Percentiles rank a stretch among this genome's conserved stretches.
Conservation (phyloP, 2,329 filamentous ascomycete genomes). For the Microsporum audouinii region DNA sequence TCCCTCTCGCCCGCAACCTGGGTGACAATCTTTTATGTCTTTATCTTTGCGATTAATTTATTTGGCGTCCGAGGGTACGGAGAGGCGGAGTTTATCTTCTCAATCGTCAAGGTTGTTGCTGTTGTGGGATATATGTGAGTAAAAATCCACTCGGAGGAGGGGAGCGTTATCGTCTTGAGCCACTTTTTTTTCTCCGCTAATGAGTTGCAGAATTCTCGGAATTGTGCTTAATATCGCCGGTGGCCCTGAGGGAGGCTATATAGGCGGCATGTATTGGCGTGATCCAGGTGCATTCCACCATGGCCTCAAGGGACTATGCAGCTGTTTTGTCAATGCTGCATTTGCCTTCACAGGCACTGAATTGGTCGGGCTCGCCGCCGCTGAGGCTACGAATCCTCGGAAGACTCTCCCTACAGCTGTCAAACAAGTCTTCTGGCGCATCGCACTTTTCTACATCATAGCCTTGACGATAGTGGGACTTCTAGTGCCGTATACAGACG, state of each 20-base stretch:
- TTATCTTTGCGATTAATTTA: slow-evolving; percentile 51
- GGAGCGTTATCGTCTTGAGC: too few species aligned
- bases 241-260: slow-evolving; percentile 50
- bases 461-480: slow-evolving; percentile 49
- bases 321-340: slow-evolving; percentile 33
- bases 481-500: slow-evolving; percentile 52
- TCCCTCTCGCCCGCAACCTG: slow-evolving; percentile 28
- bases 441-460: slow-evolving; percentile 47
- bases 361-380: slow-evolving; percentile 44
- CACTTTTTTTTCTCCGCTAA: slow-evolving; percentile 22
- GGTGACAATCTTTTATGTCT: slow-evolving; percentile 44
- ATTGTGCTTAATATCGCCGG: slow-evolving; percentile 55
- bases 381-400: slow-evolving; percentile 44
- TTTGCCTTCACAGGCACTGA: slow-evolving; percentile 35
- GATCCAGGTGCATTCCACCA: slow-evolving; percentile 48
- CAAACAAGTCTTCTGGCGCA: slow-evolving; percentile 43
- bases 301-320: slow-evolving; percentile 54
- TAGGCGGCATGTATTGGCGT: slow-evolving; percentile 56
- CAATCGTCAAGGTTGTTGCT: slow-evolving; percentile 41
- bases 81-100: slow-evolving; percentile 43
- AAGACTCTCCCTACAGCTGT: slow-evolving; percentile 44
- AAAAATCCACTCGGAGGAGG: background rate
- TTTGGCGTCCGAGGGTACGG: slow-evolving; percentile 42
- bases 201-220: slow-evolving; percentile 47
- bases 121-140: slow-evolving; percentile 47